These are phyloP conservation scores for Trametes polyzona DNA, from an alignment of 1,284 basidiomycete genomes.

Conservation along the genomic window DNA sequence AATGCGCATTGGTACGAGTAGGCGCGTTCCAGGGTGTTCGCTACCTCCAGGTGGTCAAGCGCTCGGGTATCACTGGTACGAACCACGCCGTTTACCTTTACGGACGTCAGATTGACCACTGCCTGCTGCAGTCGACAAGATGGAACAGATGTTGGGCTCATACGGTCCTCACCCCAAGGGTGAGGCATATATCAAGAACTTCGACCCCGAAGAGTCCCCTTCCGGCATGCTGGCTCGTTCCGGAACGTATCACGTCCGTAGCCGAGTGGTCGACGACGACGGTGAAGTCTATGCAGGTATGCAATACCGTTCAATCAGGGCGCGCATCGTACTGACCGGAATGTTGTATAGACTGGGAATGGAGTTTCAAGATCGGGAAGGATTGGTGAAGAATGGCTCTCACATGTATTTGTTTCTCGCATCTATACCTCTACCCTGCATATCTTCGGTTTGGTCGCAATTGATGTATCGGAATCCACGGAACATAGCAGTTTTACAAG, in stretches of 20 bases:
- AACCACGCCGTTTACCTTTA: background rate
- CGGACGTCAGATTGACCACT: background rate
- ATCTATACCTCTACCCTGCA: conserved; percentile 29
- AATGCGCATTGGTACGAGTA: conserved; percentile 5
- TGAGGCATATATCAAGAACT: conserved; percentile 68
- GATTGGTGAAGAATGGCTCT: conserved; percentile 60
- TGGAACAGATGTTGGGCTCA: conserved; percentile 91
- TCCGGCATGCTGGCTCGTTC: conserved; percentile 82
- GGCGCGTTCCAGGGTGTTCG: conserved; percentile 63
- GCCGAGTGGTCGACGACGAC: conserved; percentile 86
- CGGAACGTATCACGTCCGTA: conserved; percentile 76
- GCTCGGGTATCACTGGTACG: conserved; percentile 68
- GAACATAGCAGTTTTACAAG: background rate
- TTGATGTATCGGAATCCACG: conserved; percentile 23
- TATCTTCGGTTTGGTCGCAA: conserved; percentile 20
- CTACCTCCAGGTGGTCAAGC: conserved; percentile 86
- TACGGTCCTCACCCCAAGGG: conserved; percentile 72
- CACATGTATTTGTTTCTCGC: conserved; percentile 23
- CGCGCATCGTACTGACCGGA: conserved; percentile 17
- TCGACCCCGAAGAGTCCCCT: conserved; percentile 79
- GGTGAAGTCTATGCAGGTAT: conserved; percentile 73
- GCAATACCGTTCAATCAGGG: conserved; percentile 29
- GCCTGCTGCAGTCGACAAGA: conserved; percentile 69
- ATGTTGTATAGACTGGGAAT: conserved; percentile 68
- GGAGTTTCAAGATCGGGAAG: conserved; percentile 82